phyloP scores from a whole-genome alignment of 257 asterid genomes.

The Jacaranda copaia region DNA sequence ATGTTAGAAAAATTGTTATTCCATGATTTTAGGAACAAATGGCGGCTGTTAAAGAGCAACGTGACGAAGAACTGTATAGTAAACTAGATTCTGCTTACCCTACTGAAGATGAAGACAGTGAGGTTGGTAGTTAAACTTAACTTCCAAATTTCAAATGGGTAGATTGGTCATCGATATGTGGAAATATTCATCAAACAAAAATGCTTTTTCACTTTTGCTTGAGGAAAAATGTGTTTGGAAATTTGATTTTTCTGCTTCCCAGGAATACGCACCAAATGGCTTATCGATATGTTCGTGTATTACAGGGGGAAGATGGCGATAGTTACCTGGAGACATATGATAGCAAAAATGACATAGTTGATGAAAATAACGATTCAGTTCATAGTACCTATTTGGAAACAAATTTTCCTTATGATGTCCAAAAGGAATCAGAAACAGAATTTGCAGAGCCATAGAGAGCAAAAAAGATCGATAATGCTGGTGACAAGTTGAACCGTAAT shows the following conservation, averaged over 20 bases:
- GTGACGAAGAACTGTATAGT: slow-evolving; percentile 70
- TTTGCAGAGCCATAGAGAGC: slow-evolving; percentile 35
- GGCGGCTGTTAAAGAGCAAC: slow-evolving; percentile 64
- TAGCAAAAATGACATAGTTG: slow-evolving; percentile 40
- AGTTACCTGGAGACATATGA: slow-evolving; percentile 47
- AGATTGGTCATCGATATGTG: too few species aligned
- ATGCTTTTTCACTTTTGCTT: neutral
- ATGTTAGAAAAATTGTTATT: slow-evolving; percentile 12
- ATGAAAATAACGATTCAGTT: slow-evolving; percentile 37
- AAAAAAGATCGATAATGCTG: neutral
- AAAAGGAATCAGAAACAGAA: slow-evolving; percentile 54
- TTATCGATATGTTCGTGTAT: neutral
- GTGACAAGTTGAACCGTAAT: neutral
- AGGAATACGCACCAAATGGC: neutral
- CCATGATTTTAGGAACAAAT: slow-evolving; percentile 64
- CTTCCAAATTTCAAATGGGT: neutral
- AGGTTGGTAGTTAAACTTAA: slow-evolving; percentile 53
- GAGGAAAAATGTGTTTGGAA: neutral
- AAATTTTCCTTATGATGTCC: slow-evolving; percentile 44
- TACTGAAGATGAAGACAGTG: slow-evolving; percentile 80
- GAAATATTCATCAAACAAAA: too few species aligned
- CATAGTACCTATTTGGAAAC: slow-evolving; percentile 40
- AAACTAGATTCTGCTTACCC: slow-evolving; percentile 71
- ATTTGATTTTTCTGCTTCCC: neutral
- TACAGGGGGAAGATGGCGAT: slow-evolving; percentile 66